These are phyloP conservation scores for Russula sp. DNA, from an alignment of 768 basidiomycete genomes.

Conservation along the genomic window DNA sequence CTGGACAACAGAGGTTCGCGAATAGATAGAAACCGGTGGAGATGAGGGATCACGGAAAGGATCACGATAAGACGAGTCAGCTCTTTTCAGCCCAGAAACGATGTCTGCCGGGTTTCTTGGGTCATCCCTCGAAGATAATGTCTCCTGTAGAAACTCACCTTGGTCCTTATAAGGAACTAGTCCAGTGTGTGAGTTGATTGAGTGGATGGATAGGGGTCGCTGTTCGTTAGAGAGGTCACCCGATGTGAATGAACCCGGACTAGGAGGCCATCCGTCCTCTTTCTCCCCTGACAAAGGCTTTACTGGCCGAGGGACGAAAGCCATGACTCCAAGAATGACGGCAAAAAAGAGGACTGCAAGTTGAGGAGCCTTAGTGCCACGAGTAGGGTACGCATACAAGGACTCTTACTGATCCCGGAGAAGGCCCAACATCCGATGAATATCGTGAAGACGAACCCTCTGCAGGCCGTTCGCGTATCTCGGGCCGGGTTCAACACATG, in stretches of 20 bases:
- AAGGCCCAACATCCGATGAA: slow-evolving; percentile 17
- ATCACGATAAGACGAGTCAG: not conserved
- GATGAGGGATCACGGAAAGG: not conserved
- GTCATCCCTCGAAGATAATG: not conserved
- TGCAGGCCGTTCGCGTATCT: slow-evolving; percentile 7
- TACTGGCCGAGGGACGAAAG: slow-evolving; percentile 13
- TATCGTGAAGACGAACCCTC: not conserved
- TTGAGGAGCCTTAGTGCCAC: not conserved
- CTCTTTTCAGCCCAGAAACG: not conserved
- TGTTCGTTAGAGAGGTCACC: not conserved
- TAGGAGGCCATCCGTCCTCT: not conserved
- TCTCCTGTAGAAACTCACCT: not conserved
- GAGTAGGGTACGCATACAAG: not conserved
- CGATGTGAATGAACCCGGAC: slow-evolving; percentile 5
- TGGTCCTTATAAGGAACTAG: not conserved
- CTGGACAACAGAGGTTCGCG: not conserved
- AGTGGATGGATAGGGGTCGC: not conserved
- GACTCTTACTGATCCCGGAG: slow-evolving; percentile 10
- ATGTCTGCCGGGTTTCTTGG: not conserved
- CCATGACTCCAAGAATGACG: slow-evolving; percentile 14
- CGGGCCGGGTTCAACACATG: not conserved
- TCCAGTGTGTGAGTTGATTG: slow-evolving; percentile 10
- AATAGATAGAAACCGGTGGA: not conserved
- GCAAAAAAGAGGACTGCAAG: slow-evolving; percentile 10
- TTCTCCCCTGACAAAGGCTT: not conserved